Evolutionary conservation across 257 asterid species (phyloP), one percentile per base, ranked within the genome.

Genomic region (Solanum paucissectum): DNA sequence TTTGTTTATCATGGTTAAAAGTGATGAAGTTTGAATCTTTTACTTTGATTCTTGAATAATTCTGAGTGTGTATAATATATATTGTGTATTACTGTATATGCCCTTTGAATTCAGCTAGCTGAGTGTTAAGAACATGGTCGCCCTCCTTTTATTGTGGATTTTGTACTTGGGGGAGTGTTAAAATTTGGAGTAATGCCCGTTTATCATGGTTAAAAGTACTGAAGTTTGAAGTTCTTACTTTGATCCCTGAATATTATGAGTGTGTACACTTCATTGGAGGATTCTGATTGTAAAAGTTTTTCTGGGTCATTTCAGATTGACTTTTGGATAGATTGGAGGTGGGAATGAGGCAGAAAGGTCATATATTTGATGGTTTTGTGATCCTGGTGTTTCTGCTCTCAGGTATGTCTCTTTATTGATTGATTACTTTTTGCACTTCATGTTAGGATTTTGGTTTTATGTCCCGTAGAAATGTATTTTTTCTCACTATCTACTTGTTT

Each of bases 301-400:
- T 52, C 14, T 74, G 18, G 14, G 12, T 40, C 5, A 60, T 89
- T 86, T 84, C 83, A 83, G 87, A 68, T 87, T 82, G 42, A 29
- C 21, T 49, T 82, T 12, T 29, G 44, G 77, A 62, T 81, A 72
- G 75, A 34, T 49, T 86, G 52, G 83, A 88, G 92, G 88, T 88
- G 92, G 86, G 87, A 85, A 93, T 93, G 96, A 92, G 91, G 93
- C 90, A 90, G 89, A 87, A 64, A 87, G 86, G 32, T 46, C 77
- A 86, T 88, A 66, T 72, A 86, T 85, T 89, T 52, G 87, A 88
- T 87, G 87, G 91, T 83, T 89, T 91, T 84, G 73, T 90, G 83
- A 73, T 91, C 62, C 87, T 92, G 89, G 87, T 90, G 89, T 92
- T 96, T 90, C 90, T 93, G 83, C 85, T 93, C 33, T 87, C 91